phyloP scores from a whole-genome alignment of 2,329 filamentous ascomycete species.

The Pseudogymnoascus sp. region DNA sequence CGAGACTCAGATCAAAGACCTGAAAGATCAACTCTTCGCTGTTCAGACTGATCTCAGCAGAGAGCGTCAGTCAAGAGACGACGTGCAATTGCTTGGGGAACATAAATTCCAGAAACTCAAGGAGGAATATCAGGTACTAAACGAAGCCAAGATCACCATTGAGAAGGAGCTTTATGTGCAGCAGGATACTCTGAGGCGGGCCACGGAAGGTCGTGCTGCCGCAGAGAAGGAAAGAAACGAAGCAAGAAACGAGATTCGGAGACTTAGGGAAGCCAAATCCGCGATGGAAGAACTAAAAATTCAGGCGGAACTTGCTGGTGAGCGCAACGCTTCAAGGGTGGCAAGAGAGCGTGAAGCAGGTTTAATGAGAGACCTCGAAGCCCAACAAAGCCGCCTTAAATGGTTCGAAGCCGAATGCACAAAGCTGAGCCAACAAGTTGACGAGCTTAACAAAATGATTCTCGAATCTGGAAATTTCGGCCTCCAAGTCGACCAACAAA shows the following conservation, averaged over 20 bases:
- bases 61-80: conserved; percentile 87
- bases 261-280: conserved; percentile 73
- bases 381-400: conserved; percentile 65
- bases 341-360: conserved; percentile 75
- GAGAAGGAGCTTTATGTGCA: conserved; percentile 97
- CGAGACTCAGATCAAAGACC: conserved; percentile 77
- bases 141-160: conserved; percentile 92
- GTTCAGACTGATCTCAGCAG: conserved; percentile 83
- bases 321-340: conserved; percentile 68
- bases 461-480: conserved; percentile 85
- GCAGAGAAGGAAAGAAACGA: conserved; percentile 87
- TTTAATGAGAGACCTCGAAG: conserved; percentile 72
- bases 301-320: conserved; percentile 72
- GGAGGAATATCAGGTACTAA: conserved; percentile 77
- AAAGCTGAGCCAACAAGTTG: conserved; percentile 70
- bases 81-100: conserved; percentile 83
- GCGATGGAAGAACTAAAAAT: conserved; percentile 79
- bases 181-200: conserved; percentile 81
- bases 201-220: conserved; percentile 70
- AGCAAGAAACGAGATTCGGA: conserved; percentile 76
- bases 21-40: conserved; percentile 79
- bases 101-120: conserved; percentile 79
- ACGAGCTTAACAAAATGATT: conserved; percentile 80
- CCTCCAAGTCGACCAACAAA: conserved; percentile 84
- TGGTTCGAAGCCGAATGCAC: conserved; percentile 75